Base-by-base conservation (phyloP, 2,329 filamentous ascomycete genomes). In the Decorospora gaudefroyi region DNA sequence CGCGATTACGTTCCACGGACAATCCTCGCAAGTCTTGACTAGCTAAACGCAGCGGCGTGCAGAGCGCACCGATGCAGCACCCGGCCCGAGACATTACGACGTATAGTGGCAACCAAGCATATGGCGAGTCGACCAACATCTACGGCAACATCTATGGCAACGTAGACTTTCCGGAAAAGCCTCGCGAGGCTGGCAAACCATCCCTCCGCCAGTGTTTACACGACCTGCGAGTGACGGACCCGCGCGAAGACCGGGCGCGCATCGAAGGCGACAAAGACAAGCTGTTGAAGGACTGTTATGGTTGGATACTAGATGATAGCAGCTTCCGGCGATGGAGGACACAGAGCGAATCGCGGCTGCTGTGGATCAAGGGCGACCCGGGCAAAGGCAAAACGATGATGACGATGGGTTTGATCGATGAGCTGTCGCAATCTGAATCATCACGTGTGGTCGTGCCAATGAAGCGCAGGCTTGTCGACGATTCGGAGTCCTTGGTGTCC, bases 321-420 rank as follows among this genome's bases (percentile, higher is more conserved):
- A 42, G 52, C 40, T 67, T 62, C 45, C 35, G 46, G 31, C 42
- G 34, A 31, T 65, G 60, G 64, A 41, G 42, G 19, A 42, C 10
- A n/a, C 9, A 47, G 9, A n/a, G 26, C 26, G 30, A 37, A 11
- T n/a, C 34, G 13, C 53, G 53, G 15, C 35, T 70, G 12, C 58
- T 73, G 15, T 73, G 69, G 71, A 67, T 73, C 21, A 62, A 63
- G 25, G 69, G 68, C 33, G 41, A 52, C 25, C 46, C 37, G 4
- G 46, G 49, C 17, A 71, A 72, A 43, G 70, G 71, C 12, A 74
- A 73, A 51, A 65, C 53, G 41, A 49, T 31, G 49, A 18, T 55
- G 50, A 26, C 26, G 18, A 57, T 71, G 35, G 53, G 64, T 38
- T 21, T 26, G 4, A 34, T 49, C 10, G 34, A 2, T 18, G 40